phyloP scores from a whole-genome alignment of 768 basidiomycete species.

The Hygrophorus russula region DNA sequence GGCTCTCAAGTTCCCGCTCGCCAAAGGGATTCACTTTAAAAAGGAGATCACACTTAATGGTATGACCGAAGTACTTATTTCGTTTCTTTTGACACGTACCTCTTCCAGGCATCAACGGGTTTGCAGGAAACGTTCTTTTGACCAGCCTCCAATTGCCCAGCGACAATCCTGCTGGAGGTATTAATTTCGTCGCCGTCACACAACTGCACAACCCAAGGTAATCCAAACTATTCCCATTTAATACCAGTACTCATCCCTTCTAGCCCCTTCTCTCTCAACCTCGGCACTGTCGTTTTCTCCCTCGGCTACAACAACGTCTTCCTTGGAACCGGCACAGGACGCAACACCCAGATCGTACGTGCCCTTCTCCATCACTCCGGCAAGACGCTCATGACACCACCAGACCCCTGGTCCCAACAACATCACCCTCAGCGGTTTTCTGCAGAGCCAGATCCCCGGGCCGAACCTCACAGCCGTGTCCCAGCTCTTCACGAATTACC shows the following conservation, averaged over 20 bases:
- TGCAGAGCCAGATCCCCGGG: constrained; percentile 40
- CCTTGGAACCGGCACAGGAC: constrained; percentile 44
- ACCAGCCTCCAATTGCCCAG: constrained; percentile 53
- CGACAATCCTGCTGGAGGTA: constrained; percentile 56
- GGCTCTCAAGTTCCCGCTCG: constrained; percentile 56
- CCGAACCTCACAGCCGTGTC: constrained; percentile 39
- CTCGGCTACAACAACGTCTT: constrained; percentile 45
- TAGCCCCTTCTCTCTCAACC: constrained; percentile 58
- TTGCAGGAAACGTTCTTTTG: constrained; percentile 42
- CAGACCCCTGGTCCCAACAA: constrained; percentile 45
- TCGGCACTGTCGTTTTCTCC: constrained; percentile 57
- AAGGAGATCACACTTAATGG: constrained; percentile 51
- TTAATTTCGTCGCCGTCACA: constrained; percentile 51
- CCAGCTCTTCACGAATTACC: constrained; percentile 56
- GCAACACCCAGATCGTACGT: constrained; percentile 41
- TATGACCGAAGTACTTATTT: constrained; percentile 9
- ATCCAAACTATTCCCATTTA: neutral
- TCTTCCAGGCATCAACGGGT: constrained; percentile 44
- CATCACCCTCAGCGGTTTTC: constrained; percentile 45
- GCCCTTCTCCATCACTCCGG: constrained; percentile 1
- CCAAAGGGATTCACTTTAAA: constrained; percentile 54
- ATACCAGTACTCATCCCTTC: constrained; percentile 1
- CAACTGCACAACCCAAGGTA: constrained; percentile 48
- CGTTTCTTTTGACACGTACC: neutral
- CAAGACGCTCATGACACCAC: constrained; percentile 3